Evolutionary conservation across 2,329 filamentous ascomycete species (phyloP).

Genomic region (Aspergillus transmontanensis): DNA sequence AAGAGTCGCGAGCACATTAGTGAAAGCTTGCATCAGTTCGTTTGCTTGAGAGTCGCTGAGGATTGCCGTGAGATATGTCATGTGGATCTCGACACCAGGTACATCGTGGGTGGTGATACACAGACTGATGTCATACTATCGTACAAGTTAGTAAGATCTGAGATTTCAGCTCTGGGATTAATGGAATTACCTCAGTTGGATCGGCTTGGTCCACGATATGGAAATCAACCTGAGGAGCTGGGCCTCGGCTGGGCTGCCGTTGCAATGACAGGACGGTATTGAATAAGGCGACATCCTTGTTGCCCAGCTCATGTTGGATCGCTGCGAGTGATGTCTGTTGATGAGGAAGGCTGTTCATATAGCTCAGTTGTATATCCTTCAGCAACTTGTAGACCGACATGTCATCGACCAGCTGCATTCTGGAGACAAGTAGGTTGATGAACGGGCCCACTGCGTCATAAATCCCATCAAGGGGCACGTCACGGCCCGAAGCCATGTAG

Average conservation of each 20-base stretch:
- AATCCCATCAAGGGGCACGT: constrained; percentile 35
- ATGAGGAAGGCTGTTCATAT: constrained; percentile 8
- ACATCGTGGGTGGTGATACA: neutral
- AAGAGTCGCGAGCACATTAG: neutral
- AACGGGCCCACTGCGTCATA: constrained; percentile 42
- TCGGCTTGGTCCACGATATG: neutral
- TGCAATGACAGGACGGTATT: constrained; percentile 14
- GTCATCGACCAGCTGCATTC: constrained; percentile 6
- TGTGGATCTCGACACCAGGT: neutral
- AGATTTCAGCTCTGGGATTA: neutral
- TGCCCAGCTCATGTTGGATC: constrained; percentile 13
- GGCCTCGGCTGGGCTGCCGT: neutral
- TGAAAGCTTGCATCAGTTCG: neutral
- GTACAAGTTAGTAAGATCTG: neutral
- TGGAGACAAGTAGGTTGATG: constrained; percentile 24
- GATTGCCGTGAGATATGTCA: neutral
- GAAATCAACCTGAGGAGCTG: neutral
- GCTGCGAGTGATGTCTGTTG: constrained; percentile 10
- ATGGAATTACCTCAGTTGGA: neutral
- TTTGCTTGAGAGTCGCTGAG: neutral
- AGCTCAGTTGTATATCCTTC: constrained; percentile 1
- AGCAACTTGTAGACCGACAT: neutral
- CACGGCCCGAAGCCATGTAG: constrained; percentile 43
- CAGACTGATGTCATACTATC: neutral
- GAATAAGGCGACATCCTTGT: constrained; percentile 11